Evolutionary conservation across 2,329 filamentous ascomycete species (phyloP).

Genomic region (Ceratocystis alfenasii): DNA sequence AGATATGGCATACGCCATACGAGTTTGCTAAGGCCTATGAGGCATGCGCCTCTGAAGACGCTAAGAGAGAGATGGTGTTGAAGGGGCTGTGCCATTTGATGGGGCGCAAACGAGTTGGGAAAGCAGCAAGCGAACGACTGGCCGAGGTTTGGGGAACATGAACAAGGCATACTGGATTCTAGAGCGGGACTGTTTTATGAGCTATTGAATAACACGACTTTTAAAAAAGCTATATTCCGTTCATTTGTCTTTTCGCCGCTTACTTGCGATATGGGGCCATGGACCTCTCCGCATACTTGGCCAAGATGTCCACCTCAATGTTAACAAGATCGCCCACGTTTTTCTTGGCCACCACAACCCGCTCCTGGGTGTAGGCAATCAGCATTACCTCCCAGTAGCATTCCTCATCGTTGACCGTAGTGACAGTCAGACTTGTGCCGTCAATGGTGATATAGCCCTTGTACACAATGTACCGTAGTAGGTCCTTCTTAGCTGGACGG

Average conservation of each 20-base stretch:
- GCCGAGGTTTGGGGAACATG: slow-evolving; percentile 55
- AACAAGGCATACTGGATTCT: not conserved
- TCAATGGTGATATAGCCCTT: slow-evolving; percentile 95
- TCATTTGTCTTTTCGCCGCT: not conserved
- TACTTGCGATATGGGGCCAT: slow-evolving; percentile 53
- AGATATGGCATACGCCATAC: slow-evolving; percentile 61
- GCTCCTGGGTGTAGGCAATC: slow-evolving; percentile 90
- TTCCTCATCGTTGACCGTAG: slow-evolving; percentile 64
- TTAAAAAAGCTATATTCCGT: not conserved
- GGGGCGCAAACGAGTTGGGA: slow-evolving; percentile 57
- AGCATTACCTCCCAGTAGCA: slow-evolving; percentile 96
- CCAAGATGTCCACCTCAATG: slow-evolving; percentile 81
- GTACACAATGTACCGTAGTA: slow-evolving; percentile 82
- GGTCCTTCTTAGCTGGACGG: slow-evolving; percentile 52
- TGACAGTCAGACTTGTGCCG: slow-evolving; percentile 87
- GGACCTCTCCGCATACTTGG: slow-evolving; percentile 82
- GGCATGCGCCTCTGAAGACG: slow-evolving; percentile 39
- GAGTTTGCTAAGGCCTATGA: slow-evolving; percentile 60
- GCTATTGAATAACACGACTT: not conserved
- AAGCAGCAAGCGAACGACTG: slow-evolving; percentile 53
- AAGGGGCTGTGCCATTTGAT: slow-evolving; percentile 45
- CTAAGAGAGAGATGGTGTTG: slow-evolving; percentile 49
- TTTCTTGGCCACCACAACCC: slow-evolving; percentile 73
- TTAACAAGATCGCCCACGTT: slow-evolving; percentile 71
- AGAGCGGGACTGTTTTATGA: not conserved